Conservation (phyloP, 2,329 filamentous ascomycete genomes). For the Colletotrichum cereale region DNA sequence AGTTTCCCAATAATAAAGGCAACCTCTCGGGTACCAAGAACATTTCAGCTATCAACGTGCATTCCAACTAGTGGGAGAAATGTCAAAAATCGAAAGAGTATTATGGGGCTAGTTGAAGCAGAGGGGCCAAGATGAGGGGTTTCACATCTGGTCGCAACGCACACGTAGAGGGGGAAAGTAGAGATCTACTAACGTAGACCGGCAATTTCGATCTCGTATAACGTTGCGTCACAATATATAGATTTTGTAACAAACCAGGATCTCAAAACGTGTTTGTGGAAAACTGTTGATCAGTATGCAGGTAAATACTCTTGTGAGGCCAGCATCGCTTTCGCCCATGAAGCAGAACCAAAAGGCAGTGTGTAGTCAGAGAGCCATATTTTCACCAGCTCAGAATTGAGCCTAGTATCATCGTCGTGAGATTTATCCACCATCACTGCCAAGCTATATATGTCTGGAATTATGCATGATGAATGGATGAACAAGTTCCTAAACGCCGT, state of each 20-base stretch:
- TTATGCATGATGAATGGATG: no score
- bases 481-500: no score
- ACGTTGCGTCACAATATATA: not conserved
- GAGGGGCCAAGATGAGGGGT: not conserved
- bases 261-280: not conserved
- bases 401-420: no score
- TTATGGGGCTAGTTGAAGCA: not conserved
- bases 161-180: not conserved
- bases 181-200: not conserved
- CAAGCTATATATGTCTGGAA: no score
- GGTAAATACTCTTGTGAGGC: no score
- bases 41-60: not conserved
- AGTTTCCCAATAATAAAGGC: not conserved
- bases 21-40: no score
- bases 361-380: no score
- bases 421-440: no score
- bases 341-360: no score
- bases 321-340: no score
- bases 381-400: no score
- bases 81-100: not conserved
- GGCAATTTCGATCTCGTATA: not conserved
- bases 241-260: not conserved
- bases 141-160: not conserved
- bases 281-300: no score
- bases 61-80: not conserved